Percentiles rank a stretch among this genome's conserved stretches.
These are phyloP conservation scores for Acer yangbiense DNA, from an alignment of 345 rosid species.

Conservation along the genomic window DNA sequence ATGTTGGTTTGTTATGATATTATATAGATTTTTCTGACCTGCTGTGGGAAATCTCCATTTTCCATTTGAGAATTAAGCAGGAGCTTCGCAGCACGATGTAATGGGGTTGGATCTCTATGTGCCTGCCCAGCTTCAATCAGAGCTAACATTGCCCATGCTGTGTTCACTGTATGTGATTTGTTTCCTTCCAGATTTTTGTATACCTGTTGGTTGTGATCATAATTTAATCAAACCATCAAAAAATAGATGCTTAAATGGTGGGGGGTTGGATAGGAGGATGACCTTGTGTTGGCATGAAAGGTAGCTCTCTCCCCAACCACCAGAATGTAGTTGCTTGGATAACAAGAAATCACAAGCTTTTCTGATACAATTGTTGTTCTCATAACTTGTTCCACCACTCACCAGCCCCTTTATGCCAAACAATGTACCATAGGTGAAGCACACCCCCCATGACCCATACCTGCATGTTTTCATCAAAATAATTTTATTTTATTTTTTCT, in stretches of 20 bases:
- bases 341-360: constrained; percentile 63
- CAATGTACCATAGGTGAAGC: constrained; percentile 84
- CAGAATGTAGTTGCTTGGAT: constrained; percentile 52
- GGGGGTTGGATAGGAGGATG: too few relatives aligned
- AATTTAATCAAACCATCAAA: not conserved
- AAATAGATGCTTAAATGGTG: too few relatives aligned
- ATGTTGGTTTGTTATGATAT: not conserved
- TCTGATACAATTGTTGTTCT: constrained; percentile 36
- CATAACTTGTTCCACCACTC: constrained; percentile 43
- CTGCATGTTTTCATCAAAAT: too few relatives aligned
- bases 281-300: constrained; percentile 57
- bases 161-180: constrained; percentile 54
- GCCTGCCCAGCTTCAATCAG: constrained; percentile 74
- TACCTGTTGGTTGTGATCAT: constrained; percentile 25
- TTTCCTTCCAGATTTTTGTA: constrained; percentile 52
- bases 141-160: constrained; percentile 75
- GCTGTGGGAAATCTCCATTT: constrained; percentile 74
- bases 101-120: constrained; percentile 52
- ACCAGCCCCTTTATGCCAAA: constrained; percentile 67
- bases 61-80: constrained; percentile 57
- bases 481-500: too few relatives aligned
- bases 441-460: constrained; percentile 84
- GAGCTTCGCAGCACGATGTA: constrained; percentile 55
- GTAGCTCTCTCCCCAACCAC: constrained; percentile 84
- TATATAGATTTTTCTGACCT: constrained; percentile 35